Evolutionary conservation across 2,329 filamentous ascomycete genomes (phyloP), one percentile per base, ranked within the genome.

Genomic region (Phoma sp.): DNA sequence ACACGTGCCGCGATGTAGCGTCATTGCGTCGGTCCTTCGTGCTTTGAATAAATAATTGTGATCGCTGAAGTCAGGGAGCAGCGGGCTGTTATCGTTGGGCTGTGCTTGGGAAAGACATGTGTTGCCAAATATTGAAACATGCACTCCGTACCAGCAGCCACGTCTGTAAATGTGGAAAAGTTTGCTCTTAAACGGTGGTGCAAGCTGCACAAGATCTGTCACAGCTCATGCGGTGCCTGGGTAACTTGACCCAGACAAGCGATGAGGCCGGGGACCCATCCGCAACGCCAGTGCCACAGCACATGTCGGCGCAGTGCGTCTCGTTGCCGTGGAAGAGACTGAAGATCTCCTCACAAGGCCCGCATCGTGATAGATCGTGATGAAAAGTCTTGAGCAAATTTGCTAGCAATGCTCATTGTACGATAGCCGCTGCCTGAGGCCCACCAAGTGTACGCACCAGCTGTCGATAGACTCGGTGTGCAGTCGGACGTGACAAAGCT

Each of bases 151-250:
- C 33, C 58, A 59, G 62, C 61, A 61, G 60, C 55, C 61, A 58
- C 49, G 39, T 57, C 57, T 59, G 54, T 60, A 60, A 60, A 60
- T 42, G 59, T 58, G 54, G 55, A 55, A 62, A 64, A 68, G 68
- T 71, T 71, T 71, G 68, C 70, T 69, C 53, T 47, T 46, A 45
- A 57, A 47, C 50, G 35, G 62, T 61, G 36, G 61, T 62, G 60
- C 61, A 60, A 59, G 53, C 57, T 61, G 63, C 62, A 65, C 59
- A 61, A 29, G 60, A 59, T 62, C 55, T 65, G 58, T 69, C 66
- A 49, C 52, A 41, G 52, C 42, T 43, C 38, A 43, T 56, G 47
- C 47, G 43, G 52, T 56, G 52, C 47, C 47, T 38, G 43, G 52
- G 42, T 47, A 51, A 56, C 52, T 29, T 29, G 27, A 29, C 27